phyloP scores from a whole-genome alignment of 306 rosid genomes.

The Pyrus betulifolia region DNA sequence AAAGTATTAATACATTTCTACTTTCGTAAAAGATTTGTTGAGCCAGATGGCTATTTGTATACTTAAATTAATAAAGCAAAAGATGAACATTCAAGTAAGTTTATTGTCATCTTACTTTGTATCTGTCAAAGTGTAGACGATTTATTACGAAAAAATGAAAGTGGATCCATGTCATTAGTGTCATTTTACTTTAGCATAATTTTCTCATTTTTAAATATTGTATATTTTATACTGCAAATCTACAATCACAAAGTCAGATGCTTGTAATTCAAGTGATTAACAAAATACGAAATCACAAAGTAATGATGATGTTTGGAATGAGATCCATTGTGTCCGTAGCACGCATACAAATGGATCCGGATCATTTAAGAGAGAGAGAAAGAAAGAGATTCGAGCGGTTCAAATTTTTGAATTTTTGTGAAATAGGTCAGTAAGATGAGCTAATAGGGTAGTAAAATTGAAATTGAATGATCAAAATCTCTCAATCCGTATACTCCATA shows the following conservation, averaged over 20 bases:
- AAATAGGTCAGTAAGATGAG: no score
- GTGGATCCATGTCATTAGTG: neutral
- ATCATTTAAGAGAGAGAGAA: no score
- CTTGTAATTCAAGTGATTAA: no score
- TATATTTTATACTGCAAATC: neutral
- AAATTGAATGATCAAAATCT: no score
- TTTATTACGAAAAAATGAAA: neutral
- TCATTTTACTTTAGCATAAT: neutral
- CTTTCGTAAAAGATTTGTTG: neutral
- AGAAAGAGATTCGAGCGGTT: no score
- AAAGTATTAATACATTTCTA: neutral
- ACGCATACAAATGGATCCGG: no score
- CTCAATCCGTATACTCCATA: no score
- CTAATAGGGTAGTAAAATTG: no score
- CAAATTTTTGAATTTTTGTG: no score
- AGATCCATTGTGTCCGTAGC: no score
- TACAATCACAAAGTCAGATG: neutral
- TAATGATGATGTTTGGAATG: neutral
- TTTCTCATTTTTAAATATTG: neutral
- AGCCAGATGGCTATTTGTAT: neutral
- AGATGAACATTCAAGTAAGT: neutral
- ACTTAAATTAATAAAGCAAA: neutral
- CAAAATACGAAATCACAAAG: neutral
- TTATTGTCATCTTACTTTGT: neutral
- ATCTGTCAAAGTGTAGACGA: neutral